Conservation (phyloP, 2,329 filamentous ascomycete species). For the Claviceps sp. region DNA sequence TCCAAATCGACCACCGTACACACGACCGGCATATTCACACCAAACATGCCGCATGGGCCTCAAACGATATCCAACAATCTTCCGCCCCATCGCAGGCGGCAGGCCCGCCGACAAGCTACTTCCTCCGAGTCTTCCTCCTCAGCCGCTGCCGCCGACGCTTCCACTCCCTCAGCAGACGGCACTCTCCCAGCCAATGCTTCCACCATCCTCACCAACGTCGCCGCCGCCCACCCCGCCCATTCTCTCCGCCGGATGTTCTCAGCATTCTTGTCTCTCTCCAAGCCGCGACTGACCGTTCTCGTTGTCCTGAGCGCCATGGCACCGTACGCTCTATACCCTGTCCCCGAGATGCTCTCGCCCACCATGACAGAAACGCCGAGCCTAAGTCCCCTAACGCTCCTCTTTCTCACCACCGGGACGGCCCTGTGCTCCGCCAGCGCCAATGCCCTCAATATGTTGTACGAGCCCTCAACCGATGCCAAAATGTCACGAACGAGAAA, state of each 20-base stretch:
- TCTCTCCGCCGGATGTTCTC: constrained; percentile 56
- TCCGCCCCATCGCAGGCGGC: constrained; percentile 21
- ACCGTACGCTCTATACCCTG: constrained; percentile 84
- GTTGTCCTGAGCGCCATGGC: constrained; percentile 85
- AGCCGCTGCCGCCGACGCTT: not conserved
- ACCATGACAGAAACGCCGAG: constrained; percentile 57
- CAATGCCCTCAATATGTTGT: constrained; percentile 94
- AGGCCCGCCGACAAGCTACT: constrained; percentile 16
- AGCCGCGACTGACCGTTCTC: constrained; percentile 82
- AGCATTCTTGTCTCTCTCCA: constrained; percentile 81
- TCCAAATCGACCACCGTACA: constrained; percentile 7
- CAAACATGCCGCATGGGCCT: constrained; percentile 9
- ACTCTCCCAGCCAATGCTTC: constrained; percentile 38
- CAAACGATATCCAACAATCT: constrained; percentile 14
- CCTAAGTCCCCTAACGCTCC: constrained; percentile 76
- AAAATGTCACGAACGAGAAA: constrained; percentile 91
- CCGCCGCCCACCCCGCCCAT: constrained; percentile 32
- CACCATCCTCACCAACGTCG: constrained; percentile 38
- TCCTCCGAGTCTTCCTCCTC: not conserved
- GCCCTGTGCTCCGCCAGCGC: constrained; percentile 80
- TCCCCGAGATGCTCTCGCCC: constrained; percentile 69
- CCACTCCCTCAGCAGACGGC: constrained; percentile 8
- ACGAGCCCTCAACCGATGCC: constrained; percentile 80
- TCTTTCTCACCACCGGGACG: constrained; percentile 84
- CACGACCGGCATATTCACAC: constrained; percentile 7